Conservation (phyloP, 306 rosid species). For the Quercus berberidifolia region DNA sequence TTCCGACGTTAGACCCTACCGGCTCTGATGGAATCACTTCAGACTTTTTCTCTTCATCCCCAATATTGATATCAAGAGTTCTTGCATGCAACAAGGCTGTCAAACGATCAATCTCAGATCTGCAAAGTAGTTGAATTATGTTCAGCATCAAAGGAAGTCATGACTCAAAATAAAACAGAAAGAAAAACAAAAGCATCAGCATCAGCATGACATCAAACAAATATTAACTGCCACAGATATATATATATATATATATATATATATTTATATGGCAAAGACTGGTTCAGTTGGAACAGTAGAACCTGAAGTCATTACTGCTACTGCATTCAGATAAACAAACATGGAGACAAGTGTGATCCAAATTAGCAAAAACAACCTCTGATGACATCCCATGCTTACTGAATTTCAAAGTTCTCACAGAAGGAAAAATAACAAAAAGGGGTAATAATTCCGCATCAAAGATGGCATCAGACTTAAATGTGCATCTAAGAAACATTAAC, state of each 20-base stretch:
- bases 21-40: conserved; percentile 39
- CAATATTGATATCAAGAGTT: conserved; percentile 49
- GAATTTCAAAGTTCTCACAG: not conserved
- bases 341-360: not conserved
- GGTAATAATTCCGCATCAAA: not conserved
- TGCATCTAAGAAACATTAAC: not conserved
- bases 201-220: not conserved
- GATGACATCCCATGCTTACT: not conserved
- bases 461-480: not conserved
- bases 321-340: not conserved
- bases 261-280: not conserved
- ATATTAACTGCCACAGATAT: not conserved
- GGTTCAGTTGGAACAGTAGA: not conserved
- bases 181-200: not conserved
- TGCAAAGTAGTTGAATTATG: conserved; percentile 26
- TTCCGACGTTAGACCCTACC: conserved; percentile 26
- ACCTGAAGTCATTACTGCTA: not conserved
- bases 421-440: not conserved
- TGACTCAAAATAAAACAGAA: not conserved
- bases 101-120: conserved; percentile 86
- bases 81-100: conserved; percentile 76
- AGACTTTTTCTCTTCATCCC: conserved; percentile 39
- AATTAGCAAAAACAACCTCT: not conserved
- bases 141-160: not conserved
- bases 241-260: too few species aligned